Percentiles rank a stretch among this genome's conserved stretches.
Evolutionary conservation across 495 filamentous ascomycete species (phyloP).

Genomic region (Trichocladium antarcticum): DNA sequence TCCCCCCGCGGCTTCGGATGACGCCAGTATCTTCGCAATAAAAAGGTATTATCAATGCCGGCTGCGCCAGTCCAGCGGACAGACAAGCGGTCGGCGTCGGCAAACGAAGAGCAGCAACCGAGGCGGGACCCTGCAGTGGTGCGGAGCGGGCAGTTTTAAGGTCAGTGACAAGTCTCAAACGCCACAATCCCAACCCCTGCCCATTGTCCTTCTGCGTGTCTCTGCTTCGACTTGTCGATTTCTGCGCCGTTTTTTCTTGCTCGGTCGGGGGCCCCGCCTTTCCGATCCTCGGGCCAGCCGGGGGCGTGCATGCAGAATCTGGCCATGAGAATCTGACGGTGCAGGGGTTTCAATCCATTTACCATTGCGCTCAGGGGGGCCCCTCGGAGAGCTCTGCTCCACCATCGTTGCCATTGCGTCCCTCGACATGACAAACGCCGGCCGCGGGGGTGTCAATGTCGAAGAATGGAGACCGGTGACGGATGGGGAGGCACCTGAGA

Average conservation of each 20-base stretch:
- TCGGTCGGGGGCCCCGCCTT: constrained; percentile 3
- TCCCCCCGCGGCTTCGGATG: constrained; percentile 17
- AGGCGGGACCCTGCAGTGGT: constrained; percentile 4
- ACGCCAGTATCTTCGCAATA: constrained; percentile 24
- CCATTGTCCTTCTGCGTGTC: constrained; percentile 3
- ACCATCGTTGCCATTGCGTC: neutral
- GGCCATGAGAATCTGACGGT: constrained; percentile 4
- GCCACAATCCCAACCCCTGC: constrained; percentile 16
- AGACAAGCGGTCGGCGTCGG: neutral
- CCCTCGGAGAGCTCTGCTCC: neutral
- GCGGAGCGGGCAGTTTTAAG: constrained; percentile 8
- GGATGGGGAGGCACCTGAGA: neutral
- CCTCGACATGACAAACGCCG: neutral
- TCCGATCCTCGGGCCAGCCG: constrained; percentile 11
- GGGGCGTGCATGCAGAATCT: constrained; percentile 15
- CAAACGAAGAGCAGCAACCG: constrained; percentile 3
- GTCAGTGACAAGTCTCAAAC: constrained; percentile 22
- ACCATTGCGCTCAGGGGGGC: neutral
- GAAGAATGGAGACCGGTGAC: neutral
- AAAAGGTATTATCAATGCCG: constrained; percentile 18
- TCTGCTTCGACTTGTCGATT: neutral
- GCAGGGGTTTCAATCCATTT: neutral
- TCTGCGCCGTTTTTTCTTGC: constrained; percentile 4
- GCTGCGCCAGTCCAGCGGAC: neutral
- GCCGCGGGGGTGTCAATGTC: neutral